Conservation (phyloP, 805 yeast species). For the Candida railenensis region DNA sequence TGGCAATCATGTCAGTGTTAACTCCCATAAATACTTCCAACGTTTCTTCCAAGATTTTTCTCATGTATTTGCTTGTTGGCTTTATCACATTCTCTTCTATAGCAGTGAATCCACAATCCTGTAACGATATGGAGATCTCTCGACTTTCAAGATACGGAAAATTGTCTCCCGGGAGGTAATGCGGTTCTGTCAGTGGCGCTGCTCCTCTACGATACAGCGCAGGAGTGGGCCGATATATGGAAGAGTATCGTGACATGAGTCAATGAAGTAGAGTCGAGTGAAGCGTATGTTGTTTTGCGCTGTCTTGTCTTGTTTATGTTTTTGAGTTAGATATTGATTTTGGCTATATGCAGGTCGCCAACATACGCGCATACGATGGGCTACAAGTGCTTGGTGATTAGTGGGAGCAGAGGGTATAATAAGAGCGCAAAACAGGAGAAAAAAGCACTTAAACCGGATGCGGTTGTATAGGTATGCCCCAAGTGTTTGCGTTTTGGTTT, state of each 20-base stretch:
- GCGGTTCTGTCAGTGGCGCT: background rate
- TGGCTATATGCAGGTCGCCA: background rate
- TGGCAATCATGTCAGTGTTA: constrained; percentile 27
- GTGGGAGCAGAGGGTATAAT: too few relatives aligned
- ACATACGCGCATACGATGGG: too few relatives aligned
- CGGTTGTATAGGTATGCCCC: too few relatives aligned
- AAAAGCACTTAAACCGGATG: too few relatives aligned
- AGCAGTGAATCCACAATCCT: constrained; percentile 60
- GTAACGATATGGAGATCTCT: constrained; percentile 59
- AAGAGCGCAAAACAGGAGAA: too few relatives aligned
- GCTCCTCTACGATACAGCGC: background rate
- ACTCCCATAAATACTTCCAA: constrained; percentile 61
- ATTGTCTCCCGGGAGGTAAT: constrained; percentile 29
- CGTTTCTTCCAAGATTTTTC: constrained; percentile 56
- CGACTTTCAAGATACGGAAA: constrained; percentile 62
- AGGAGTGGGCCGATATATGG: constrained; percentile 10
- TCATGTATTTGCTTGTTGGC: constrained; percentile 59
- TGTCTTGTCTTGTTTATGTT: constrained; percentile 5
- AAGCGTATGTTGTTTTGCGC: background rate
- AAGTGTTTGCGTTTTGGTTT: too few relatives aligned
- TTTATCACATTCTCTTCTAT: constrained; percentile 56
- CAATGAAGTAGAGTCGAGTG: background rate
- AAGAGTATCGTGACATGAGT: constrained; percentile 8
- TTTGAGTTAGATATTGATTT: too few relatives aligned
- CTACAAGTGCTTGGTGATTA: too few relatives aligned